These are phyloP conservation scores for Datura wrightii DNA, from an alignment of 257 asterid species.

Conservation along the genomic window DNA sequence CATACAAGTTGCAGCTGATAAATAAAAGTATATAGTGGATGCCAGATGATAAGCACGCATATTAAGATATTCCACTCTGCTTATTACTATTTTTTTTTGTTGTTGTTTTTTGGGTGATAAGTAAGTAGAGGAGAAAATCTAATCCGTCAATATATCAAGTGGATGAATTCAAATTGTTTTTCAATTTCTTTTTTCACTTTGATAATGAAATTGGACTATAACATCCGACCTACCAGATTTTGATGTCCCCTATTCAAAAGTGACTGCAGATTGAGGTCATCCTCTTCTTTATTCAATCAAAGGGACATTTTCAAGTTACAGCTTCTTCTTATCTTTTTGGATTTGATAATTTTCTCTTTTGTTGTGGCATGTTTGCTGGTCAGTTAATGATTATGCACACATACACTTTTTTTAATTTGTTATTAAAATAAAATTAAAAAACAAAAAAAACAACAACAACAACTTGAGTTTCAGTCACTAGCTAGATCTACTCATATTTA, in stretches of 20 bases:
- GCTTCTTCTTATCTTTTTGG: neutral
- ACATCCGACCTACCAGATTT: neutral
- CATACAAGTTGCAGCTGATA: neutral
- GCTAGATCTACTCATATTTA: too few relatives aligned
- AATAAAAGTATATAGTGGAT: too few relatives aligned
- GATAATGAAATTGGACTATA: neutral
- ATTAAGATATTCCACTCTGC: neutral
- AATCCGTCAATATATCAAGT: neutral
- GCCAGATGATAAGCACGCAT: neutral
- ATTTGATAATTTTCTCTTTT: neutral
- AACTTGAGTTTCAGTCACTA: neutral
- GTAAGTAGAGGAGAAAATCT: neutral
- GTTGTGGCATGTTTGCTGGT: neutral
- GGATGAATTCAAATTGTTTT: neutral
- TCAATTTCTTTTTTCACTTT: neutral
- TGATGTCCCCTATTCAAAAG: neutral
- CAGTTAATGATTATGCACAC: neutral
- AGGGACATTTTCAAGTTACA: conserved; percentile 12
- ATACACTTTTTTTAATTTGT: neutral
- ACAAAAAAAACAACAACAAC: neutral
- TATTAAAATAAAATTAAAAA: too few relatives aligned
- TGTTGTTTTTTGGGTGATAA: neutral
- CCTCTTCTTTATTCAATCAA: neutral
- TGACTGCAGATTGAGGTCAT: neutral
- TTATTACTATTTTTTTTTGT: neutral